phyloP scores from a whole-genome alignment of 306 rosid species.

The Astragalus glycyphyllos region DNA sequence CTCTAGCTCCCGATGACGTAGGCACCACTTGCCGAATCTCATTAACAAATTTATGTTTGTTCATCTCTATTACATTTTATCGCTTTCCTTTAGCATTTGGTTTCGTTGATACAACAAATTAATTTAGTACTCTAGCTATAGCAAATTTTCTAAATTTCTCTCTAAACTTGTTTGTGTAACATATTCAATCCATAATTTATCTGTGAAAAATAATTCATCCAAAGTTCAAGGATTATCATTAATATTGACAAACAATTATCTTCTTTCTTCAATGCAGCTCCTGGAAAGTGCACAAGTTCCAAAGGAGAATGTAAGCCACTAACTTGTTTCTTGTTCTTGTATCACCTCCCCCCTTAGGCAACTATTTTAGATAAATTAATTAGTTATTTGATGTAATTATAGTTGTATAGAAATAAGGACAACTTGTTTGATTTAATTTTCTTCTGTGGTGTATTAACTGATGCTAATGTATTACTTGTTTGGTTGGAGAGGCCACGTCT shows the following conservation, averaged over 20 bases:
- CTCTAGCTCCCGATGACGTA: too few relatives aligned
- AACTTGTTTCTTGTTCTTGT: conserved; percentile 33
- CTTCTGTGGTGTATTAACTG: too few relatives aligned
- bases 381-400: conserved; percentile 43
- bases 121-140: not conserved
- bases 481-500: too few relatives aligned
- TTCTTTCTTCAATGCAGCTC: too few relatives aligned
- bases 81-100: too few relatives aligned
- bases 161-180: conserved; percentile 26
- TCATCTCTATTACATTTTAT: too few relatives aligned
- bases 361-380: conserved; percentile 2
- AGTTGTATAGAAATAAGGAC: too few relatives aligned
- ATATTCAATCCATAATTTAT: not conserved
- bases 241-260: not conserved
- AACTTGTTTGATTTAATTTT: too few relatives aligned
- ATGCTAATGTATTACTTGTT: too few relatives aligned
- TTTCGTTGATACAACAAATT: not conserved
- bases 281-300: conserved; percentile 73
- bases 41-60: too few relatives aligned
- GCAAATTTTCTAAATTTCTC: conserved; percentile 39
- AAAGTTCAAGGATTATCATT: not conserved
- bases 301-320: conserved; percentile 79
- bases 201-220: not conserved
- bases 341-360: not conserved
- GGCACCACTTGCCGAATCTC: too few relatives aligned